Conservation (phyloP, 2,329 filamentous ascomycete genomes). For the Colletotrichum musae region DNA sequence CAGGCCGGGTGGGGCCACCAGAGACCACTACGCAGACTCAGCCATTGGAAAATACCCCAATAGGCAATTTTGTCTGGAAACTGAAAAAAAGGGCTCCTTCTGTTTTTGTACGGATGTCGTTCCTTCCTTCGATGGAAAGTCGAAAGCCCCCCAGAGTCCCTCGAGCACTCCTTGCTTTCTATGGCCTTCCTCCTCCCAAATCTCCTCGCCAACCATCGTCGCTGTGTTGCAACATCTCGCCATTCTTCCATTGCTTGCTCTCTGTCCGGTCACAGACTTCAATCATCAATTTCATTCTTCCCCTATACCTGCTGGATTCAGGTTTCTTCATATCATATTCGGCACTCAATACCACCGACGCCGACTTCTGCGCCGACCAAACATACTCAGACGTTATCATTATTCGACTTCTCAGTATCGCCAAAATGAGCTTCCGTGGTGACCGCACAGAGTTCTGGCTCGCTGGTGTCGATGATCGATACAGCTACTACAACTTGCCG, state of each 20-base stretch:
- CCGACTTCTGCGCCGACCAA: no score
- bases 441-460: neutral
- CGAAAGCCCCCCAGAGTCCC: neutral
- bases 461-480: neutral
- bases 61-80: neutral
- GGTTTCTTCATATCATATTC: neutral
- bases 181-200: slow-evolving; percentile 2
- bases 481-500: neutral
- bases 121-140: neutral
- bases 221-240: neutral
- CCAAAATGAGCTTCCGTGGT: neutral
- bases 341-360: no score
- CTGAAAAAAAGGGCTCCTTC: neutral
- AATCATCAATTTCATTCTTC: neutral
- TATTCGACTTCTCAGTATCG: no score
- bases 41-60: neutral
- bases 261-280: slow-evolving; percentile 2
- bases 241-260: slow-evolving; percentile 2
- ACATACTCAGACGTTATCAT: no score
- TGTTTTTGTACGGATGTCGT: neutral
- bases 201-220: neutral
- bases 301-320: neutral
- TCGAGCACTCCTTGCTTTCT: slow-evolving; percentile 11
- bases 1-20: slow-evolving; percentile 10
- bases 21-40: neutral